phyloP scores from a whole-genome alignment of 768 basidiomycete species.

The Multifurca ochricompacta region DNA sequence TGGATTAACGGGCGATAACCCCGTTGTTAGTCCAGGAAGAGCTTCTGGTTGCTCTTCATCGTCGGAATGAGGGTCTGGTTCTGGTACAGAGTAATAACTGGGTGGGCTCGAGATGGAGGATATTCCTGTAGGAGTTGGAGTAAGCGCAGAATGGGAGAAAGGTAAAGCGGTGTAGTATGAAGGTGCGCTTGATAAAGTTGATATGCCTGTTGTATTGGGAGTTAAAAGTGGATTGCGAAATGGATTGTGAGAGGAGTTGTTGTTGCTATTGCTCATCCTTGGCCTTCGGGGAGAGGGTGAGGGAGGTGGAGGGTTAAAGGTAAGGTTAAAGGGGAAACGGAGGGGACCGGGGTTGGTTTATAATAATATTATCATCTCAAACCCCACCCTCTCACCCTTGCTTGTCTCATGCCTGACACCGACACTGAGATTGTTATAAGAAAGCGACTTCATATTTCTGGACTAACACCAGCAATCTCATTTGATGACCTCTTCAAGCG shows the following conservation, averaged over 20 bases:
- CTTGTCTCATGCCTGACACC: no score
- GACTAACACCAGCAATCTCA: slow-evolving; percentile 60
- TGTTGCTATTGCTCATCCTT: neutral
- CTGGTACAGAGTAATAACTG: neutral
- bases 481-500: slow-evolving; percentile 47
- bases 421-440: slow-evolving; percentile 25
- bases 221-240: slow-evolving; percentile 9
- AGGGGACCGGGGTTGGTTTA: no score
- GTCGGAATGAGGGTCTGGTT: neutral
- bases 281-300: no score
- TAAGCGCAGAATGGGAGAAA: neutral
- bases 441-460: slow-evolving; percentile 68
- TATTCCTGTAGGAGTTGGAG: neutral
- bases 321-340: no score
- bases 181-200: neutral
- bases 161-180: neutral
- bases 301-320: neutral
- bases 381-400: no score
- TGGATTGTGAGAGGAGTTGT: slow-evolving; percentile 5
- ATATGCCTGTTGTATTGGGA: slow-evolving; percentile 8
- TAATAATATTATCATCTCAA: no score
- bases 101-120: neutral
- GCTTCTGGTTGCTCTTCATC: slow-evolving; percentile 1
- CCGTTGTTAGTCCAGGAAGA: slow-evolving; percentile 8
- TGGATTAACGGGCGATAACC: neutral